phyloP scores from a whole-genome alignment of 257 asterid species.

The Penstemon newberryi region DNA sequence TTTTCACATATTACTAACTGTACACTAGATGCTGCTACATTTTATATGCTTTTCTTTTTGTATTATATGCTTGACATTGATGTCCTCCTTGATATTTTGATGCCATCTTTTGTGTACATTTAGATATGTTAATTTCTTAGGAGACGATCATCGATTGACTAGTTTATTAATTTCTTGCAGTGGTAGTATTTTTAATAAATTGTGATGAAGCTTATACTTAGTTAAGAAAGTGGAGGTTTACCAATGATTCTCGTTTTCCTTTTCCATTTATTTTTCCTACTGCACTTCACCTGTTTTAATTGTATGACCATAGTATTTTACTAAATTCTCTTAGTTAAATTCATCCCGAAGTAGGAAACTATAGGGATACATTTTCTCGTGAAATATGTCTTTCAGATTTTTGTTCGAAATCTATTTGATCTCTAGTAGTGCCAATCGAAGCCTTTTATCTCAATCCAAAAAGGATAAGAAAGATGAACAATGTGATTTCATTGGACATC shows the following conservation, averaged over 20 bases:
- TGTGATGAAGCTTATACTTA: background rate
- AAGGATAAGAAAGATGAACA: background rate
- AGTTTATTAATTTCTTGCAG: background rate
- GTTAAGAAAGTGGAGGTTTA: background rate
- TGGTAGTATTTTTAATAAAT: background rate
- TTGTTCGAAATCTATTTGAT: background rate
- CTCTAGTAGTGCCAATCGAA: background rate
- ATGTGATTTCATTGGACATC: background rate
- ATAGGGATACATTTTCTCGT: background rate
- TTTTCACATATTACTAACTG: too few relatives aligned
- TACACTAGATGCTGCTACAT: slow-evolving; percentile 1
- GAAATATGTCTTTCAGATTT: background rate
- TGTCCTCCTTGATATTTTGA: background rate
- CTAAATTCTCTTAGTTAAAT: background rate
- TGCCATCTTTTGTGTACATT: background rate
- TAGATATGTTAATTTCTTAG: slow-evolving; percentile 1
- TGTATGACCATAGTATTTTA: background rate
- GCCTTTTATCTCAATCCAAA: background rate
- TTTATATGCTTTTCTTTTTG: background rate
- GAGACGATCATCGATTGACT: background rate
- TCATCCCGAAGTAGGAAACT: background rate
- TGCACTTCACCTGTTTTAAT: background rate
- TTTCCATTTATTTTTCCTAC: background rate
- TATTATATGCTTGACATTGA: background rate
- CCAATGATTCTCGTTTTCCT: background rate